These are phyloP conservation scores for Alternaria sp. DNA, from an alignment of 2,329 filamentous ascomycete genomes.

Conservation along the genomic window DNA sequence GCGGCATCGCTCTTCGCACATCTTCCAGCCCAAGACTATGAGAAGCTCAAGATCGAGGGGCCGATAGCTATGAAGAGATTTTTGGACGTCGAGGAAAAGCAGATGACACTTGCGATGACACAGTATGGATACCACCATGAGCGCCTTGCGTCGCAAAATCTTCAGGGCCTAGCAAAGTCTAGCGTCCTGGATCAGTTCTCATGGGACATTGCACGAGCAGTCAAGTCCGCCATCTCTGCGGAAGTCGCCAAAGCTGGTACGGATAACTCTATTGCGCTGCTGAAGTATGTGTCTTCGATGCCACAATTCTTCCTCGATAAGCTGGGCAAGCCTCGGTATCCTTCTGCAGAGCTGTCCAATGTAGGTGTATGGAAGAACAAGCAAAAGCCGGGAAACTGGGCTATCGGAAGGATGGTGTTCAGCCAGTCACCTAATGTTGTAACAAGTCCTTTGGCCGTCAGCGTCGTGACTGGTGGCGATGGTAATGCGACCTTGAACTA, in stretches of 20 bases:
- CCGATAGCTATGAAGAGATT: constrained; percentile 52
- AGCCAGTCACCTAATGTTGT: constrained; percentile 55
- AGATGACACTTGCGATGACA: constrained; percentile 38
- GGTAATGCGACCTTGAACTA: constrained; percentile 53
- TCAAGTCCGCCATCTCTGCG: constrained; percentile 22
- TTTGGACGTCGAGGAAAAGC: constrained; percentile 37
- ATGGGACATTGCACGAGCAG: constrained; percentile 28
- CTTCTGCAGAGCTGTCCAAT: constrained; percentile 58
- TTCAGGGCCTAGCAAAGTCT: not conserved
- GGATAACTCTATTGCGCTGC: constrained; percentile 48
- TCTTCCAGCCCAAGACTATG: constrained; percentile 39
- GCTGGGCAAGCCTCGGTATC: constrained; percentile 50
- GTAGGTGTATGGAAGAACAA: constrained; percentile 49
- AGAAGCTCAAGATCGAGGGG: constrained; percentile 42
- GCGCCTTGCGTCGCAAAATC: constrained; percentile 1
- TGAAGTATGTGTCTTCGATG: constrained; percentile 54
- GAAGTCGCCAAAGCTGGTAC: constrained; percentile 30
- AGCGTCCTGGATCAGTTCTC: constrained; percentile 20
- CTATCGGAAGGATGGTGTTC: constrained; percentile 54
- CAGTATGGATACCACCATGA: constrained; percentile 23
- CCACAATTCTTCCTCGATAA: constrained; percentile 49
- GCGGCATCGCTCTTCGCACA: constrained; percentile 49
- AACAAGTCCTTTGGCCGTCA: constrained; percentile 51
- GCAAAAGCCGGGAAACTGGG: constrained; percentile 19
- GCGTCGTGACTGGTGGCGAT: constrained; percentile 55